Base-by-base conservation (phyloP, 2,329 filamentous ascomycete species). In the Xylariaceae sp. region DNA sequence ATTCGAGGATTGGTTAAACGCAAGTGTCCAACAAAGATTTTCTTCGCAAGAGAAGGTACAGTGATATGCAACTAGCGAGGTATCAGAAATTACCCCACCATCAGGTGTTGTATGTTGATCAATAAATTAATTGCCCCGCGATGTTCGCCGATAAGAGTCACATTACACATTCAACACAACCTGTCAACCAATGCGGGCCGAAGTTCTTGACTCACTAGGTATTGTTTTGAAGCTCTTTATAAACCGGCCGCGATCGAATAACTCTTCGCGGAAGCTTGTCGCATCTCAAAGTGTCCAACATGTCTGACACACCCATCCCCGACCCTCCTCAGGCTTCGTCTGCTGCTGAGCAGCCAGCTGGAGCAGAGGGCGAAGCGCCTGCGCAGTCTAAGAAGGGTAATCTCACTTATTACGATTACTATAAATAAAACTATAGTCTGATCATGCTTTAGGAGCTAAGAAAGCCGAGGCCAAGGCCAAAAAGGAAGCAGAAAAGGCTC, bases 391-490 rank as follows among this genome's bases (percentile, higher is more conserved):
- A 96, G 79, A 93, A 88, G 76, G 91, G 87, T n/a, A n/a, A n/a
- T n/a, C n/a, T n/a, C n/a, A n/a, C n/a, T n/a, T n/a, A n/a, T n/a
- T n/a, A n/a, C n/a, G n/a, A n/a, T n/a, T n/a, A n/a, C n/a, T n/a
- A n/a, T n/a, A n/a, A n/a, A n/a, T n/a, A n/a, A n/a, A n/a, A n/a
- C n/a, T n/a, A n/a, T n/a, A n/a, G n/a, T n/a, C n/a, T n/a, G n/a
- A n/a, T n/a, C n/a, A n/a, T n/a, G n/a, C n/a, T n/a, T n/a, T n/a
- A 16, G 33, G 33, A 7, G 78, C 89, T 63, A 96, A 96, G 80
- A 96, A 96, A 80, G 87, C 90, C 41, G 89, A 90, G 67, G 83
- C 83, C 61, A 96, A 96, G 78, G 91, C 93, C 24, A 92, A 92
- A 78, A 93, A 94, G 74, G 93, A 96, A 76, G 90, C 89, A 11